These are phyloP conservation scores for Alternaria angustiovoidea DNA, from an alignment of 2,329 filamentous ascomycete species.

Conservation along the genomic window DNA sequence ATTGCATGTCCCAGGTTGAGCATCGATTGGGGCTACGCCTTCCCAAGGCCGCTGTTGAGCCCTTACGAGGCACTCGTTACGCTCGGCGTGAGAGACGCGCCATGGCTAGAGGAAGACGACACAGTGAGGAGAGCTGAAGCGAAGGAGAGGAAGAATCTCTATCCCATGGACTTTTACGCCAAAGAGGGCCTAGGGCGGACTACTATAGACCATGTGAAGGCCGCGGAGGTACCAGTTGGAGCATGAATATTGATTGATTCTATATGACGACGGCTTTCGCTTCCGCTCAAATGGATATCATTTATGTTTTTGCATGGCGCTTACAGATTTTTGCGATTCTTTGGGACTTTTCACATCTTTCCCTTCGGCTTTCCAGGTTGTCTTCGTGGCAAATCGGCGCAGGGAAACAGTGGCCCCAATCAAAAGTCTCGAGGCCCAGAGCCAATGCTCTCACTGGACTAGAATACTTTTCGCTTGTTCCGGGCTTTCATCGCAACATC, in stretches of 20 bases:
- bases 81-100: constrained; percentile 76
- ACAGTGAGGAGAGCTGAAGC: constrained; percentile 37
- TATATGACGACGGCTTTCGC: background rate
- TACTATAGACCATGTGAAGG: constrained; percentile 52
- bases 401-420: background rate
- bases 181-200: constrained; percentile 89
- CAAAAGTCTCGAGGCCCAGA: background rate
- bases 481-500: background rate
- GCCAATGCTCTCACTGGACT: background rate
- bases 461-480: constrained; percentile 1
- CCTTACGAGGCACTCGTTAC: constrained; percentile 95
- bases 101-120: constrained; percentile 65
- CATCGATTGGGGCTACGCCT: constrained; percentile 99
- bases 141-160: constrained; percentile 67
- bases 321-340: accelerated
- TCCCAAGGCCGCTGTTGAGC: constrained; percentile 84
- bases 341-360: background rate
- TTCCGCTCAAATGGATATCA: background rate
- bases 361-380: background rate
- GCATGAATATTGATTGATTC: background rate
- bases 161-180: constrained; percentile 98
- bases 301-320: background rate
- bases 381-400: background rate
- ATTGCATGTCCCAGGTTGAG: constrained; percentile 95
- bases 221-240: constrained; percentile 23